A percentile compares a stretch with the other conserved stretches of the same genome.
Conservation (phyloP, 106 monocot species). For the Platanthera zijinensis region DNA sequence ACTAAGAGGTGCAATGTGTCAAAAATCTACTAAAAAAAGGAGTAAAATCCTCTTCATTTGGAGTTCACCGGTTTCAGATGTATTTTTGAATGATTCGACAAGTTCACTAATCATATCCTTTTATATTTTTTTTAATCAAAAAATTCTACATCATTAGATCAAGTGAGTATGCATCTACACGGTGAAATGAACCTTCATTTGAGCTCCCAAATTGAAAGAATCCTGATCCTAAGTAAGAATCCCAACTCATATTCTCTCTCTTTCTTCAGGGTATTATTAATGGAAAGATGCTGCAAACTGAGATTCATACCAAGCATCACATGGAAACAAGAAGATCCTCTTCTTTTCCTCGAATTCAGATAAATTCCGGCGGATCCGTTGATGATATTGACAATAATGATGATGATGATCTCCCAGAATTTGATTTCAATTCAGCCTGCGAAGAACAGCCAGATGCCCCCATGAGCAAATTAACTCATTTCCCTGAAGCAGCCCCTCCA, state of each 20-base stretch:
- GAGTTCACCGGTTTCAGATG: too few species aligned
- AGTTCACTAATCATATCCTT: too few species aligned
- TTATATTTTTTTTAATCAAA: too few species aligned
- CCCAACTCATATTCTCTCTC: not conserved
- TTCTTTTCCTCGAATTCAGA: not conserved
- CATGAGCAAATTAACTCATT: conserved; percentile 2
- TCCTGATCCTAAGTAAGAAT: too few species aligned
- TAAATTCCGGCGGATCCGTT: conserved; percentile 5
- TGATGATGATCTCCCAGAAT: conserved; percentile 72
- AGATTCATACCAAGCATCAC: conserved; percentile 3
- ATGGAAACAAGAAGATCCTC: not conserved
- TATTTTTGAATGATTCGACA: too few species aligned
- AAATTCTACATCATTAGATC: too few species aligned
- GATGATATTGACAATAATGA: conserved; percentile 17
- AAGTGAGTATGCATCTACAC: too few species aligned
- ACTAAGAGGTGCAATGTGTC: too few species aligned
- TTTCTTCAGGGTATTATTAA: conserved; percentile 2
- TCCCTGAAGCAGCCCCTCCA: not conserved
- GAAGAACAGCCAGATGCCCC: conserved; percentile 10
- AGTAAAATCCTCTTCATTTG: too few species aligned
- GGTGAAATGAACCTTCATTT: too few species aligned
- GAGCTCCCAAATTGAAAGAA: too few species aligned
- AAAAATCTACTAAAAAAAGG: too few species aligned
- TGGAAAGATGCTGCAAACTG: not conserved
- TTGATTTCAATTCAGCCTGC: conserved; percentile 53